Evolutionary conservation across 73 alveolate genomes (phyloP).

Genomic region (Loxodes magnus): DNA sequence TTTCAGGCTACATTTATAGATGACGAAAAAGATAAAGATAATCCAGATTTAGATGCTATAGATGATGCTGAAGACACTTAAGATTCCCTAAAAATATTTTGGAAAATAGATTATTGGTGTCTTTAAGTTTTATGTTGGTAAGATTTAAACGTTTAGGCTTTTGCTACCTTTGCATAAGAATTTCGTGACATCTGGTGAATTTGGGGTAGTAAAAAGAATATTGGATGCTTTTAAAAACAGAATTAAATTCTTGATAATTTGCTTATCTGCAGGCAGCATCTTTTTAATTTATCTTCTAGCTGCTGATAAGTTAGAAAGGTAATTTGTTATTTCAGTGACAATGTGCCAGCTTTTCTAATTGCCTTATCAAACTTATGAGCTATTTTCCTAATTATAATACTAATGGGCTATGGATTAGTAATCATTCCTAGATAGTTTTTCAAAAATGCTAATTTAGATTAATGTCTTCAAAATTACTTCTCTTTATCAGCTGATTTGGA

Average conservation of each 20-base stretch:
- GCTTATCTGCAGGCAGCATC: neutral
- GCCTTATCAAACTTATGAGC: slow-evolving; percentile 15
- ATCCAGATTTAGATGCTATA: neutral
- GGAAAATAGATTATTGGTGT: slow-evolving; percentile 9
- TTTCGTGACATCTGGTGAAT: slow-evolving; percentile 12
- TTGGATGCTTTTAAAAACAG: neutral
- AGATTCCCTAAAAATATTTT: neutral
- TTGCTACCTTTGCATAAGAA: slow-evolving; percentile 6
- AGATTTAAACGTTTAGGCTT: neutral
- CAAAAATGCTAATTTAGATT: neutral
- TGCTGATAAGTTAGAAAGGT: neutral
- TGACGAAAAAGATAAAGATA: neutral
- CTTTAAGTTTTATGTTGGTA: slow-evolving; percentile 11
- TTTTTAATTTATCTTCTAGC: neutral
- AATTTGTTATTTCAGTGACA: neutral
- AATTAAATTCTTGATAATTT: neutral
- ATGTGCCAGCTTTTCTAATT: slow-evolving; percentile 1
- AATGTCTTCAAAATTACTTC: neutral
- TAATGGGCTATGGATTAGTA: slow-evolving; percentile 9
- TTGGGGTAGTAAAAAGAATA: neutral
- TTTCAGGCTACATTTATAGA: no score
- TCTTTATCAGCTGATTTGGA: neutral
- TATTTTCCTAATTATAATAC: neutral
- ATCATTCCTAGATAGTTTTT: slow-evolving; percentile 7
- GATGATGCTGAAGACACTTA: no score